A percentile compares a stretch with the other conserved stretches of the same genome.
These are phyloP conservation scores for Mucor lusitanicus DNA, from an alignment of 371 early-diverging fungal species.

Conservation along the genomic window DNA sequence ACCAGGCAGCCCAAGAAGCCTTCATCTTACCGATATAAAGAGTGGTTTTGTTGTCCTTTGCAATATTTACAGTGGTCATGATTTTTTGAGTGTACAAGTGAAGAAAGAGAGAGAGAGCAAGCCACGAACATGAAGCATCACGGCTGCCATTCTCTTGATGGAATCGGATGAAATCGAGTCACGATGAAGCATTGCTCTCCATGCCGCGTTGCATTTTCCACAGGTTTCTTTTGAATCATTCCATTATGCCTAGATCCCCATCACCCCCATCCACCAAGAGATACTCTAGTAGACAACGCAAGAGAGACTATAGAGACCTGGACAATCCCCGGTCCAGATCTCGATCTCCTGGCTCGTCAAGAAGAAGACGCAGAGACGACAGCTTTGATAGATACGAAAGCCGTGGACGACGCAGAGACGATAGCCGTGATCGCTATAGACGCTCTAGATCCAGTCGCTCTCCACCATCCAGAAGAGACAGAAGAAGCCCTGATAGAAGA, in stretches of 20 bases:
- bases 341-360: conserved; percentile 24
- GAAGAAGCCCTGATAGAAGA: conserved; percentile 18
- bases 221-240: neutral
- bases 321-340: conserved; percentile 39
- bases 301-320: conserved; percentile 44
- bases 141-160: neutral
- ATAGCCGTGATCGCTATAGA: neutral
- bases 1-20: neutral
- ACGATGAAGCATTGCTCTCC: neutral
- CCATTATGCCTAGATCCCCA: conserved; percentile 42
- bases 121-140: neutral
- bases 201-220: neutral
- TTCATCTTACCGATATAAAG: conserved; percentile 50
- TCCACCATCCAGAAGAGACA: conserved; percentile 10
- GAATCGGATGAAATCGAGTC: neutral
- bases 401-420: conserved; percentile 7
- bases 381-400: conserved; percentile 10
- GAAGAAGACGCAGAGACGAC: conserved; percentile 19
- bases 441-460: conserved; percentile 9
- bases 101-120: conserved; percentile 10
- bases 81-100: neutral
- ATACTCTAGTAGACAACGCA: conserved; percentile 22
- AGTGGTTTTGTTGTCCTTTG: conserved; percentile 54
- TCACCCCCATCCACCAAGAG: conserved; percentile 44
- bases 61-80: conserved; percentile 26